These are phyloP conservation scores for Candida maltosa DNA, from an alignment of 805 yeast species.

Conservation along the genomic window DNA sequence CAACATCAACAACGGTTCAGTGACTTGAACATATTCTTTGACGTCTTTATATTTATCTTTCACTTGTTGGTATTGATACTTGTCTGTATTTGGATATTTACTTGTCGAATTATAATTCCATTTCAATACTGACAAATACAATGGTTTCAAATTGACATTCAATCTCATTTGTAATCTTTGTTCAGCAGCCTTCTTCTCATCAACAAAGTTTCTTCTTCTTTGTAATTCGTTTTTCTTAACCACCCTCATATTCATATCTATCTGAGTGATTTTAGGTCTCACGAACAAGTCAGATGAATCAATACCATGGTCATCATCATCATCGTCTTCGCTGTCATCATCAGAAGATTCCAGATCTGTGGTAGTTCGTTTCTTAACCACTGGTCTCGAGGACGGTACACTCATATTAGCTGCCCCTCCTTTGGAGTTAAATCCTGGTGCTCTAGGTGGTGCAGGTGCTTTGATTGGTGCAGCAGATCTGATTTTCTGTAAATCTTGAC, in stretches of 20 bases:
- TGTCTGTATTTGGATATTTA: conserved; percentile 58
- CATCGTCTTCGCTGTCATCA: conserved; percentile 30
- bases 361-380: too few relatives aligned
- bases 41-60: conserved; percentile 55
- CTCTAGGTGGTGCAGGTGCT: conserved; percentile 49
- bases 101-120: conserved; percentile 70
- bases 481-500: conserved; percentile 26
- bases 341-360: conserved; percentile 32
- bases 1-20: conserved; percentile 77
- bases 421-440: conserved; percentile 47
- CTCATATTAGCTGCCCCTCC: too few relatives aligned
- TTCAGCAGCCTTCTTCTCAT: conserved; percentile 51
- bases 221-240: conserved; percentile 5
- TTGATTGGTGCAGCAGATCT: conserved; percentile 7
- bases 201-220: conserved; percentile 23
- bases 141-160: conserved; percentile 71
- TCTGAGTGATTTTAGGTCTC: conserved; percentile 33
- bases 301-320: conserved; percentile 26
- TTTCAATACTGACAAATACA: conserved; percentile 62
- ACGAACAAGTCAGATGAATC: conserved; percentile 41
- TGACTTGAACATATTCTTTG: conserved; percentile 62
- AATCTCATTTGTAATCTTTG: conserved; percentile 76
- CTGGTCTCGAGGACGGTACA: too few relatives aligned
- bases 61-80: conserved; percentile 41
- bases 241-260: conserved; percentile 33